These are phyloP conservation scores for Gynochthodes officinalis DNA, from an alignment of 257 asterid species.

Conservation along the genomic window DNA sequence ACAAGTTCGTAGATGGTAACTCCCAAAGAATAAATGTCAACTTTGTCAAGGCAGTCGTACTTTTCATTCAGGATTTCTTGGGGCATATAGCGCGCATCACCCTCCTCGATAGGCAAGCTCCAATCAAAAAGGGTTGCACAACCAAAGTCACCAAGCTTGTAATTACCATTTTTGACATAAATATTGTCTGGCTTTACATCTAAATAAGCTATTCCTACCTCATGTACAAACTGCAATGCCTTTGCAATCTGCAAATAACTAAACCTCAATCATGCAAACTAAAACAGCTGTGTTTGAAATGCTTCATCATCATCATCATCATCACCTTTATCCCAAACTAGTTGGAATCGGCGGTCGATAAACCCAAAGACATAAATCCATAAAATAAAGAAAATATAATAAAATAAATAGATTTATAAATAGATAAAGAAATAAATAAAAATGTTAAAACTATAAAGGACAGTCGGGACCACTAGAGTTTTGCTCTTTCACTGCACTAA, in stretches of 20 bases:
- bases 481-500: too few species aligned
- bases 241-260: conserved; percentile 68
- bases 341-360: too few species aligned
- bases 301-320: too few species aligned
- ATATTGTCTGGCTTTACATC: conserved; percentile 95
- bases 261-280: background rate
- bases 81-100: conserved; percentile 98
- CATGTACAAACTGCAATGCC: conserved; percentile 77
- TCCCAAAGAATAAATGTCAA: conserved; percentile 87
- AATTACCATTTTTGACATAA: conserved; percentile 74
- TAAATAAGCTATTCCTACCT: conserved; percentile 72
- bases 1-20: conserved; percentile 77
- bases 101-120: conserved; percentile 91
- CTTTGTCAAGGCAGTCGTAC: conserved; percentile 81
- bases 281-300: background rate
- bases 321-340: too few species aligned
- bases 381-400: too few species aligned
- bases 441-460: too few species aligned
- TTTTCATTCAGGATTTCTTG: conserved; percentile 89
- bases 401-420: too few species aligned
- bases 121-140: conserved; percentile 76
- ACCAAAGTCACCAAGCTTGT: conserved; percentile 95
- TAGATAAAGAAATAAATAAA: too few species aligned
- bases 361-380: too few species aligned
- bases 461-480: too few species aligned